Conservation (phyloP, 2,329 filamentous ascomycete genomes). For the Neurospora sp. region DNA sequence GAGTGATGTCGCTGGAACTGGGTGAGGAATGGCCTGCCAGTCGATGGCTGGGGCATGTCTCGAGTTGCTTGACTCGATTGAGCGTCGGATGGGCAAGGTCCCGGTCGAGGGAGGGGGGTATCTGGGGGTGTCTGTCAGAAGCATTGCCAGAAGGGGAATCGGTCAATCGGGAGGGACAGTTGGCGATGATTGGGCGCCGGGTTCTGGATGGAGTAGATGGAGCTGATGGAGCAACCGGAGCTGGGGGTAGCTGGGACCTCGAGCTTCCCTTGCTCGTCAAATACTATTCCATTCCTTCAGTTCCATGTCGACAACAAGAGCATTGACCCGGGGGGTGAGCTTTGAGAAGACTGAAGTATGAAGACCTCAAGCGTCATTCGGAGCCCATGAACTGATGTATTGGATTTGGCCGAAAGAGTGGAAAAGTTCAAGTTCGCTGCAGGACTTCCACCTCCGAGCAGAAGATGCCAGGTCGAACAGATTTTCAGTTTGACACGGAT, state of each 20-base stretch:
- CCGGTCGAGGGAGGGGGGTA: constrained; percentile 8
- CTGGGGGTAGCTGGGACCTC: constrained; percentile 6
- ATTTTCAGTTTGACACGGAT: background rate
- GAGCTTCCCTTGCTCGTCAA: constrained; percentile 8
- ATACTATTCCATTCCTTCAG: background rate
- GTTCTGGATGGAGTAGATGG: constrained; percentile 1
- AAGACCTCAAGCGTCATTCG: background rate
- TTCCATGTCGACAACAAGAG: background rate
- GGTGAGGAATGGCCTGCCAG: background rate
- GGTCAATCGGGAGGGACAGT: background rate
- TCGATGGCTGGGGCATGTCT: background rate
- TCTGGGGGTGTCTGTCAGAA: constrained; percentile 7
- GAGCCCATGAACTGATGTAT: background rate
- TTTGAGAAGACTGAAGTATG: background rate
- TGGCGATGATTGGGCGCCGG: constrained; percentile 11
- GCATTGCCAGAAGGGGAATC: constrained; percentile 1
- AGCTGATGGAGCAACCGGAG: constrained; percentile 5
- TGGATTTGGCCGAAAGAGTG: background rate
- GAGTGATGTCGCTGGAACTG: background rate
- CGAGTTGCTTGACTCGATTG: constrained; percentile 15
- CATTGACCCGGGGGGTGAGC: background rate
- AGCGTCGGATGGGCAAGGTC: constrained; percentile 10
- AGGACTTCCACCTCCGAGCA: background rate
- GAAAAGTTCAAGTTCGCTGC: background rate
- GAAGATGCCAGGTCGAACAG: background rate